Conservation (phyloP, 2,329 filamentous ascomycete genomes). For the Aureobasidium melanogenum region DNA sequence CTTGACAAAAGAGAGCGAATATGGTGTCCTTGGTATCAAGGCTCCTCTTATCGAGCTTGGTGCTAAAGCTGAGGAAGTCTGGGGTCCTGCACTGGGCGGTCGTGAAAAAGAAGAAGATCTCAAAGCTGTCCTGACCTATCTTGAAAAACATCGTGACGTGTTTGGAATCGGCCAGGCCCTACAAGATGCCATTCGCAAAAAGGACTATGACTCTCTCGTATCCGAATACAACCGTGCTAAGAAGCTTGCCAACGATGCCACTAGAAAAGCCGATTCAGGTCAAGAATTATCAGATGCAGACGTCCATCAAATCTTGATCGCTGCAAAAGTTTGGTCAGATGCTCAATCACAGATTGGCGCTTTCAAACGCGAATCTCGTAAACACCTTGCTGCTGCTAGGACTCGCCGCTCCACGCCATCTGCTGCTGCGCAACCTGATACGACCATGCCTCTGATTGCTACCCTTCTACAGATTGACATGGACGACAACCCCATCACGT, state of each 20-base stretch:
- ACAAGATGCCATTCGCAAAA: conserved; percentile 77
- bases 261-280: conserved; percentile 53
- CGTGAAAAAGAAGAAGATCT: conserved; percentile 84
- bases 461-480: conserved; percentile 88
- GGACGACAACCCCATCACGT: conserved; percentile 91
- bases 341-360: conserved; percentile 76
- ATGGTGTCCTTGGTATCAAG: conserved; percentile 81
- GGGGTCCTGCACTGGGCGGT: conserved; percentile 87
- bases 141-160: conserved; percentile 72
- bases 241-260: conserved; percentile 70
- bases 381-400: conserved; percentile 58
- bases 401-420: conserved; percentile 40
- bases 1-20: conserved; percentile 84
- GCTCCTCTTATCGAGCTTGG: conserved; percentile 79
- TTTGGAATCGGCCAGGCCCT: conserved; percentile 73
- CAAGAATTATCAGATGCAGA: conserved; percentile 63
- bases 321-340: conserved; percentile 90
- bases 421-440: conserved; percentile 53
- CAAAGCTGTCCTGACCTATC: conserved; percentile 63
- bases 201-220: conserved; percentile 79
- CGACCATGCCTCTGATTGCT: conserved; percentile 86
- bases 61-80: conserved; percentile 92
- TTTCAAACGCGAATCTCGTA: conserved; percentile 89
- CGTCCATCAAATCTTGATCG: conserved; percentile 77
- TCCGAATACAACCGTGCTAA: conserved; percentile 82